phyloP scores from a whole-genome alignment of 116 monocot genomes.

The Phalaenopsis hybrid region DNA sequence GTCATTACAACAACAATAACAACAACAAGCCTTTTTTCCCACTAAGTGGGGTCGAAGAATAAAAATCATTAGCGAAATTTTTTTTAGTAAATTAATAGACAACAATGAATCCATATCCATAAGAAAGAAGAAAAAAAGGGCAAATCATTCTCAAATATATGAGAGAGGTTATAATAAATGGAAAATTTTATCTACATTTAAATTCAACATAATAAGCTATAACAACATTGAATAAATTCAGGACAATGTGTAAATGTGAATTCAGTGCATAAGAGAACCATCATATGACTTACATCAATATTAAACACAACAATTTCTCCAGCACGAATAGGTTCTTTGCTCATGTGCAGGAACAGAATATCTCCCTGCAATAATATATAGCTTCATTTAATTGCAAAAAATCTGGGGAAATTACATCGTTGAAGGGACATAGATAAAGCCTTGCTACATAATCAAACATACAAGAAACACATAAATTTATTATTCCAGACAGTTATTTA shows the following conservation, averaged over 20 bases:
- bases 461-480: neutral
- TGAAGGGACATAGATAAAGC: neutral
- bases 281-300: constrained; percentile 33
- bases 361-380: constrained; percentile 34
- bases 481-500: neutral
- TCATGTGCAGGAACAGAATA: constrained; percentile 42
- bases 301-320: constrained; percentile 62
- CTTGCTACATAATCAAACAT: neutral
- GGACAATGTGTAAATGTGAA: neutral
- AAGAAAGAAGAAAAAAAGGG: neutral
- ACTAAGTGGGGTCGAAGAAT: no score
- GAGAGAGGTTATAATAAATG: neutral
- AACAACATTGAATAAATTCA: neutral
- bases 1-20: no score
- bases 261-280: neutral
- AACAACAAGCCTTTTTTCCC: no score
- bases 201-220: neutral
- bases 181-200: neutral
- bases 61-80: no score
- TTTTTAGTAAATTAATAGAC: neutral
- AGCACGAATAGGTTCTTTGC: constrained; percentile 37
- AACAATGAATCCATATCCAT: neutral
- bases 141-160: neutral
- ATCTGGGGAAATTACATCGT: no score
- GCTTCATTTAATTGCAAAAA: neutral